These are phyloP conservation scores for Monilinia laxa DNA, from an alignment of 2,329 filamentous ascomycete genomes.

Conservation along the genomic window DNA sequence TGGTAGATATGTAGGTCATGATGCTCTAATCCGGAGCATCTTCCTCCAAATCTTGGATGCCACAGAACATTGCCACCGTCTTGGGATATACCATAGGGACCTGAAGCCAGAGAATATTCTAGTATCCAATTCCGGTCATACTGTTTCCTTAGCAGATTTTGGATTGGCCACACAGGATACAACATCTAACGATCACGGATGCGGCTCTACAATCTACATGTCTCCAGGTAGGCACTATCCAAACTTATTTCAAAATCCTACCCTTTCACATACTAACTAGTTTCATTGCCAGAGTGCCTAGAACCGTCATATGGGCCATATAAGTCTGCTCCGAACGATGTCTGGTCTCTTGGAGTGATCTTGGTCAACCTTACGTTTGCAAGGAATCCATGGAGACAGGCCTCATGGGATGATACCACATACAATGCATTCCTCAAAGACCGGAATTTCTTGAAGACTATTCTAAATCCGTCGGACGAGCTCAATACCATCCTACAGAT, in stretches of 20 bases:
- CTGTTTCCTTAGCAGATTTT: constrained; percentile 96
- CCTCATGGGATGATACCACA: constrained; percentile 88
- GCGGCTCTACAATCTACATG: constrained; percentile 99
- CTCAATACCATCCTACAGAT: constrained; percentile 82
- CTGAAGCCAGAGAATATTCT: constrained; percentile 98
- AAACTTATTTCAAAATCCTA: not conserved
- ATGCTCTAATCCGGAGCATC: constrained; percentile 78
- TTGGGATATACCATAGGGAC: constrained; percentile 95
- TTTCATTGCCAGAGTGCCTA: constrained; percentile 69
- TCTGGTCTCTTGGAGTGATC: constrained; percentile 98
- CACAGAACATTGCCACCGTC: constrained; percentile 88
- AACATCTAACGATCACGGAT: constrained; percentile 90
- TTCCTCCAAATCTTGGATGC: constrained; percentile 97
- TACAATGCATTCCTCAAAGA: constrained; percentile 89
- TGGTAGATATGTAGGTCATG: constrained; percentile 89
- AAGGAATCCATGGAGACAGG: constrained; percentile 98
- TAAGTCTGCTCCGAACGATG: constrained; percentile 89
- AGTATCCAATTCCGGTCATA: constrained; percentile 82
- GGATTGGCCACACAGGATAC: constrained; percentile 85
- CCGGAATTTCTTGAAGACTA: constrained; percentile 84
- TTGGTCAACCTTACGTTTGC: constrained; percentile 96
- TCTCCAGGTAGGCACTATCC: constrained; percentile 77
- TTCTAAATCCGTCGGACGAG: constrained; percentile 86
- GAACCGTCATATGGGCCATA: constrained; percentile 78
- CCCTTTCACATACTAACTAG: constrained; percentile 32